phyloP scores from a whole-genome alignment of 257 asterid genomes.

The Oldenlandia corymbosa region DNA sequence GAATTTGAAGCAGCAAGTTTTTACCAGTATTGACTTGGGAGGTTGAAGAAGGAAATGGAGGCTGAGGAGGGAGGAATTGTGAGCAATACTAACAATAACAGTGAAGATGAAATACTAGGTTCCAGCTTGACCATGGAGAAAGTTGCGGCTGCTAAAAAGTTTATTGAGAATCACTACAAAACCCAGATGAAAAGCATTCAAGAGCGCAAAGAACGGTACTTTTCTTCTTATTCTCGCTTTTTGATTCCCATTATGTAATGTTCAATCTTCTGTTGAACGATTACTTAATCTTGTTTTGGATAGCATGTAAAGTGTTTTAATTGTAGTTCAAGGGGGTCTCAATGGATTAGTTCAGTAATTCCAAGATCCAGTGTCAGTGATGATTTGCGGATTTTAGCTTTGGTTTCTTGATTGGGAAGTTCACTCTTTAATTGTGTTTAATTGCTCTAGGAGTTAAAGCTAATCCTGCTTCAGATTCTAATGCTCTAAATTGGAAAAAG shows the following conservation, averaged over 20 bases:
- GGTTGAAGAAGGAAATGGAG: slow-evolving; percentile 37
- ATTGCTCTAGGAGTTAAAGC: not conserved
- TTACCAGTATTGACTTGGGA: slow-evolving; percentile 10
- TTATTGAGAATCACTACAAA: slow-evolving; percentile 93
- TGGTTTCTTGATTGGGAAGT: slow-evolving; percentile 8
- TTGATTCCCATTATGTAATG: too few species aligned
- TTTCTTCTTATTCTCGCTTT: not conserved
- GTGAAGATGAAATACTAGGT: slow-evolving; percentile 69
- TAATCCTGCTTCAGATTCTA: not conserved
- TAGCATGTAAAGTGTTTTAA: not conserved
- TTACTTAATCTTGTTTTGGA: not conserved
- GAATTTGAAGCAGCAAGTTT: slow-evolving; percentile 11
- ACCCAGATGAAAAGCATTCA: slow-evolving; percentile 94
- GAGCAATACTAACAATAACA: slow-evolving; percentile 4
- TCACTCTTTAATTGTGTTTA: not conserved
- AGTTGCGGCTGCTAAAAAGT: slow-evolving; percentile 98
- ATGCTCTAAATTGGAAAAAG: not conserved
- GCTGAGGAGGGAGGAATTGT: slow-evolving; percentile 26
- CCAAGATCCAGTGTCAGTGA: slow-evolving; percentile 18
- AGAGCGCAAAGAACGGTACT: slow-evolving; percentile 83
- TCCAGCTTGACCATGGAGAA: slow-evolving; percentile 94
- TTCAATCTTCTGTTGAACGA: not conserved
- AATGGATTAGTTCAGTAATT: slow-evolving; percentile 1
- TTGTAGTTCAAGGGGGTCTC: not conserved
- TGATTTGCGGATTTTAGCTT: slow-evolving; percentile 3